Evolutionary conservation across 805 yeast species (phyloP).

Genomic region (Zygotorulaspora sp.): DNA sequence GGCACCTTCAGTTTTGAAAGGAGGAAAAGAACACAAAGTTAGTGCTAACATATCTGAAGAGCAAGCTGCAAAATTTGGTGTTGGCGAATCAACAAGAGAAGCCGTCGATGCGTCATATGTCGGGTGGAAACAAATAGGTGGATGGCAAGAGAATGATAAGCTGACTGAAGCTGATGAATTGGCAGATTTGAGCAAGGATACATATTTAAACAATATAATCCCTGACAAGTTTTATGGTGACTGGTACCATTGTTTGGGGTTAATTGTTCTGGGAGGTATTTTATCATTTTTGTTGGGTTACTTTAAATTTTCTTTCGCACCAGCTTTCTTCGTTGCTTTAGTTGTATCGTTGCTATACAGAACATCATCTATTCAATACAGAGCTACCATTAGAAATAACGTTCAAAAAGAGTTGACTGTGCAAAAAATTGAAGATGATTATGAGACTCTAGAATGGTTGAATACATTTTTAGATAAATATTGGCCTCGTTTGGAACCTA

Average conservation of each 20-base stretch:
- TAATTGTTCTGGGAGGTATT: conserved; percentile 60
- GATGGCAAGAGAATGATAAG: conserved; percentile 69
- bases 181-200: conserved; percentile 66
- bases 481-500: conserved; percentile 90
- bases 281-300: conserved; percentile 78
- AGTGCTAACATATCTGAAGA: conserved; percentile 24
- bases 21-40: conserved; percentile 14
- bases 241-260: conserved; percentile 90
- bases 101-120: conserved; percentile 54
- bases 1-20: conserved; percentile 18
- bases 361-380: conserved; percentile 73
- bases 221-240: conserved; percentile 83
- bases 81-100: conserved; percentile 16
- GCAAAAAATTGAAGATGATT: conserved; percentile 76
- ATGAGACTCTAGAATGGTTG: conserved; percentile 94
- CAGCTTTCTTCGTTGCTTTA: conserved; percentile 68
- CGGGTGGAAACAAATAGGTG: conserved; percentile 94
- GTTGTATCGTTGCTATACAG: conserved; percentile 69
- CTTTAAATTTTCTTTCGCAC: conserved; percentile 70
- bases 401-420: conserved; percentile 84
- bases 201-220: conserved; percentile 68
- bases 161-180: conserved; percentile 65
- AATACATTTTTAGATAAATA: conserved; percentile 84
- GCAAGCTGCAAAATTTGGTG: conserved; percentile 19
- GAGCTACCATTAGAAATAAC: conserved; percentile 67